These are phyloP conservation scores for Novymonas esmeraldas DNA, from an alignment of 208 protist genomes.

Conservation along the genomic window DNA sequence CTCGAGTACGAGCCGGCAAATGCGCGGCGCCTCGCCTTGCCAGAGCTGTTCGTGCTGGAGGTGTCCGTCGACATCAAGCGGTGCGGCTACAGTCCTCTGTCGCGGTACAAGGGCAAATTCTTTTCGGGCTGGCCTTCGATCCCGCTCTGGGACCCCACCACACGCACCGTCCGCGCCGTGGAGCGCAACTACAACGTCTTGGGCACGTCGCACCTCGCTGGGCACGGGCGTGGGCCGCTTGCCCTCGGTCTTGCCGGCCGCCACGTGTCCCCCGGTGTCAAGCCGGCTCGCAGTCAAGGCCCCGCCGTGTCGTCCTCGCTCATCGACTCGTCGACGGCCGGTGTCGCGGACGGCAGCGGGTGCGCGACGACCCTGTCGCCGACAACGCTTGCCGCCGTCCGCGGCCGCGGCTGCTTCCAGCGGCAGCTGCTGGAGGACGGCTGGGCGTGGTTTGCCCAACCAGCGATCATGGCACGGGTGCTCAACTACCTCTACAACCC, in stretches of 20 bases:
- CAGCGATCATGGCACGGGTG: slow-evolving; percentile 31
- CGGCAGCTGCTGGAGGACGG: slow-evolving; percentile 16
- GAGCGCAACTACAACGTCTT: slow-evolving; percentile 61
- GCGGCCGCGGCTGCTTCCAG: slow-evolving; percentile 4
- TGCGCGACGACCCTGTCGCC: not conserved
- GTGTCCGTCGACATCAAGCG: slow-evolving; percentile 63
- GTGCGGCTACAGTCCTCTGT: slow-evolving; percentile 32
- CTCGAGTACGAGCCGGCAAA: slow-evolving; percentile 29
- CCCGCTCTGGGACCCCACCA: slow-evolving; percentile 63
- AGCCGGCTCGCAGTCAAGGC: too few relatives aligned
- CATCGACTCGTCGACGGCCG: not conserved
- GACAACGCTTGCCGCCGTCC: not conserved
- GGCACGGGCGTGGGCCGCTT: not conserved
- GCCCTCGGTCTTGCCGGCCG: too few relatives aligned
- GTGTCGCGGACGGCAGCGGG: not conserved
- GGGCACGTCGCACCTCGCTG: not conserved
- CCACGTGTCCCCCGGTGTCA: too few relatives aligned
- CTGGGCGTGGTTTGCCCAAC: slow-evolving; percentile 42
- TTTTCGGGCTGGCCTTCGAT: slow-evolving; percentile 76
- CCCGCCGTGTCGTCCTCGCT: not conserved
- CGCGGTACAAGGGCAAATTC: slow-evolving; percentile 64
- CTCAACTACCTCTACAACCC: slow-evolving; percentile 47
- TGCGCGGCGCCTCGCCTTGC: slow-evolving; percentile 32
- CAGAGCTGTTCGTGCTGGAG: slow-evolving; percentile 53
- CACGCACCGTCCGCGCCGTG: slow-evolving; percentile 35